Base-by-base conservation (phyloP, 106 monocot genomes). In the Dioscorea alata region DNA sequence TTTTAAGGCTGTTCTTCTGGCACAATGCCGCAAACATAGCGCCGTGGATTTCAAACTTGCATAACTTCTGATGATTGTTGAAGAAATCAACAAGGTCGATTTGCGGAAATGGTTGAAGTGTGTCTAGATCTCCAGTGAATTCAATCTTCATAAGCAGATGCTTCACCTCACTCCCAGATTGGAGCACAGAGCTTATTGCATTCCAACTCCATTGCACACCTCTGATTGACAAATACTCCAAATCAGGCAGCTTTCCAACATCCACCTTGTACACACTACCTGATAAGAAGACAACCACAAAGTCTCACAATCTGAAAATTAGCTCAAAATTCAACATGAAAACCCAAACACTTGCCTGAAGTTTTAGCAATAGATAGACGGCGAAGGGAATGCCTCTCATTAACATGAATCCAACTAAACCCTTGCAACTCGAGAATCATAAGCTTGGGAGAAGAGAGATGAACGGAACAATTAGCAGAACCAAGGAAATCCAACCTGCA, bases 1-100 rank as follows among this genome's bases (percentile, higher is more conserved):
- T 87, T 57, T 75, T 79, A 23, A 93, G 77, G 51, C 87, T 88
- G 66, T 99, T 89, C 74, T 83, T 97, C 63, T 87, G 93, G 70
- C 85, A 90, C 50, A 99, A 64, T 20, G 99, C 84, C 33, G 93
- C 93, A 61, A 99, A 99, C 93, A 99, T 84, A 19, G 99, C 93
- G 0, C 99, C 99, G 33, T 99, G 93, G 60, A 99, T 99, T 56
- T 99, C 99, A 66, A 99, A 93, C 31, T 70, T 78, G 10, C 57
- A 67, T 6, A 99, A 81, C 70, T 85, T 90, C 4, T 66, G 87
- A 62, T 99, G 99, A 34, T 67, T 77, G 57, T 91, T 89, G 69
- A 96, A 96, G 72, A 91, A 96, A 22, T 96, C 84, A 25, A 91
- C 86, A 53, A 91, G 67, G 65, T 84, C 93, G 60, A 93, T 72